phyloP scores from a whole-genome alignment of 2,329 filamentous ascomycete species.

The Colletotrichum camelliae region DNA sequence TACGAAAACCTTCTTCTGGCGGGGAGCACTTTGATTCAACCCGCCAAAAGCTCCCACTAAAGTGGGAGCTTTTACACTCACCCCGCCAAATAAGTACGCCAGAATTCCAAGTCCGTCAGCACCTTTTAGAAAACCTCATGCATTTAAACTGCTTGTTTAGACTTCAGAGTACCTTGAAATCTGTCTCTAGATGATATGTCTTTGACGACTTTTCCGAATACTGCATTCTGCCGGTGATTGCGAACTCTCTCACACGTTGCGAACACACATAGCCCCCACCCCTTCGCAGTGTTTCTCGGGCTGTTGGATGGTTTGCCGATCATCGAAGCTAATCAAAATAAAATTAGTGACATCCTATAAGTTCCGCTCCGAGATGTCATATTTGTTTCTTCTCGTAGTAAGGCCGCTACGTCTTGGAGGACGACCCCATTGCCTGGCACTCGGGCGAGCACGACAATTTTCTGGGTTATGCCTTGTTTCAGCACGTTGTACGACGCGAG shows the following conservation, averaged over 20 bases:
- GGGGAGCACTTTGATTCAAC: background rate
- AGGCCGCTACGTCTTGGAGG: background rate
- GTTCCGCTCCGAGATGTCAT: background rate
- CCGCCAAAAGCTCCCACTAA: background rate
- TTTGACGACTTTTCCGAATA: background rate
- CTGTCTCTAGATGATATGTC: background rate
- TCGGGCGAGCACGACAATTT: background rate
- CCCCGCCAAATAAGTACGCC: background rate
- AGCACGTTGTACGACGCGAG: too few relatives aligned
- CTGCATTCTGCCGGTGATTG: background rate
- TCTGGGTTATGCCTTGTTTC: too few relatives aligned
- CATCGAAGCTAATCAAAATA: background rate
- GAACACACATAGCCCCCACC: background rate
- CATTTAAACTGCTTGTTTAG: background rate
- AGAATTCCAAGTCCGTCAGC: background rate
- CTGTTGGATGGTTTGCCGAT: background rate
- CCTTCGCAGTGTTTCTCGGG: background rate
- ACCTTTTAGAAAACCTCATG: background rate
- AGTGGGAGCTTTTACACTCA: background rate
- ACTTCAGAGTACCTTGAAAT: background rate
- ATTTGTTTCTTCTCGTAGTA: background rate
- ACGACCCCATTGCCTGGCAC: background rate
- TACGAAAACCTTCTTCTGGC: background rate
- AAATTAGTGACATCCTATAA: background rate
- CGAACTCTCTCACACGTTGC: background rate